phyloP scores from a whole-genome alignment of 2,329 filamentous ascomycete species.

The Pseudocercospora fijiensis region DNA sequence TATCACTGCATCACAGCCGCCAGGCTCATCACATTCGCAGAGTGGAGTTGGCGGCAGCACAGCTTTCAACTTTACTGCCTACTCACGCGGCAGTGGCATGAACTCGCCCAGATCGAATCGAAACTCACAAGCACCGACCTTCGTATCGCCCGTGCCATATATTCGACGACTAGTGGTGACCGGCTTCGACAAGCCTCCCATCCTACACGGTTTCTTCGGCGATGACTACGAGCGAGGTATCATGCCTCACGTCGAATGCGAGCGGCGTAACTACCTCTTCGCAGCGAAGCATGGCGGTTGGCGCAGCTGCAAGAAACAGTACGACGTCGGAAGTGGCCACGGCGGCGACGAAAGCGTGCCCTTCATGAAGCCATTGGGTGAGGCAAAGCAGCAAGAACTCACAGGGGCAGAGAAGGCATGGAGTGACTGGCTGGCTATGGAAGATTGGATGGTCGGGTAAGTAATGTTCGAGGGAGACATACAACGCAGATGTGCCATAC shows the following conservation, averaged over 20 bases:
- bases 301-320: slow-evolving; percentile 83
- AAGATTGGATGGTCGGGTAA: slow-evolving; percentile 92
- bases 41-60: background rate
- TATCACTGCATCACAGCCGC: slow-evolving; percentile 41
- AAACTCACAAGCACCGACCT: slow-evolving; percentile 25
- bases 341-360: slow-evolving; percentile 78
- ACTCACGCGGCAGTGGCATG: slow-evolving; percentile 43
- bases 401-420: slow-evolving; percentile 77
- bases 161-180: slow-evolving; percentile 87
- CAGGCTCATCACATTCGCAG: slow-evolving; percentile 6
- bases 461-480: background rate
- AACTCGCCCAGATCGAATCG: slow-evolving; percentile 37
- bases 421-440: slow-evolving; percentile 95
- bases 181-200: slow-evolving; percentile 79
- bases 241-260: slow-evolving; percentile 79
- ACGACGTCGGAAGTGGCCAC: slow-evolving; percentile 63
- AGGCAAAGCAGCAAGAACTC: slow-evolving; percentile 75
- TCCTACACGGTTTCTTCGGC: slow-evolving; percentile 97
- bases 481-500: slow-evolving; percentile 61
- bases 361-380: slow-evolving; percentile 75
- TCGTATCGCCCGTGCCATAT: slow-evolving; percentile 78
- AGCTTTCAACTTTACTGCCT: slow-evolving; percentile 25
- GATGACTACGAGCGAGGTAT: slow-evolving; percentile 83
- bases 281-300: slow-evolving; percentile 90
- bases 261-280: slow-evolving; percentile 92